phyloP scores from a whole-genome alignment of 2,329 filamentous ascomycete species.

The Aspergillus sp. region DNA sequence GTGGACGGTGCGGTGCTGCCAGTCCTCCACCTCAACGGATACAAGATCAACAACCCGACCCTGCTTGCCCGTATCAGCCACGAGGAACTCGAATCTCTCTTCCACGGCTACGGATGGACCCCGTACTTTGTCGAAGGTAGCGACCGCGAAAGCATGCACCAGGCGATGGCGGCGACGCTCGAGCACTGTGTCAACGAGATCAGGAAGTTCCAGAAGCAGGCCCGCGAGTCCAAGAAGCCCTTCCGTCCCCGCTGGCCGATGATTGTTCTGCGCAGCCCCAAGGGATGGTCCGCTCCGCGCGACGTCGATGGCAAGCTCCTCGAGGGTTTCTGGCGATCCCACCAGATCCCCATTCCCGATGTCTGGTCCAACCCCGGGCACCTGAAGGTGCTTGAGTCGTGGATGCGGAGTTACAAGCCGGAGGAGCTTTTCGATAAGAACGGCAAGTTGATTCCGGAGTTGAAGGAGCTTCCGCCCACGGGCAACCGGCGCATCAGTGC shows the following conservation, averaged over 20 bases:
- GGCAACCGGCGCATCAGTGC: slow-evolving; percentile 72
- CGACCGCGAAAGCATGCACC: slow-evolving; percentile 72
- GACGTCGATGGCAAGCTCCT: slow-evolving; percentile 70
- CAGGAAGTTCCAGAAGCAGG: slow-evolving; percentile 66
- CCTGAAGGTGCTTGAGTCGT: slow-evolving; percentile 67
- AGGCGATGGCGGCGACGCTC: slow-evolving; percentile 75
- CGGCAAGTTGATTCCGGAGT: slow-evolving; percentile 62
- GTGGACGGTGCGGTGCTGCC: slow-evolving; percentile 75
- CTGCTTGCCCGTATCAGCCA: slow-evolving; percentile 71
- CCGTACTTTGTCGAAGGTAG: slow-evolving; percentile 79
- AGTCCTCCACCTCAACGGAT: slow-evolving; percentile 76
- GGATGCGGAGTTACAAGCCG: slow-evolving; percentile 75
- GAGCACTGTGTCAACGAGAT: slow-evolving; percentile 73
- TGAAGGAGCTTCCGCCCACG: slow-evolving; percentile 63
- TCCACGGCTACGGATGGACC: slow-evolving; percentile 73
- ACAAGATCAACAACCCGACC: slow-evolving; percentile 82
- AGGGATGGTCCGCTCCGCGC: slow-evolving; percentile 76
- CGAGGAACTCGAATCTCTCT: slow-evolving; percentile 67
- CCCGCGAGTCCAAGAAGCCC: slow-evolving; percentile 66
- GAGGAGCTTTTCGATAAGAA: slow-evolving; percentile 67
- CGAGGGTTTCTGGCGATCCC: slow-evolving; percentile 74
- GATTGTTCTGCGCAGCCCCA: slow-evolving; percentile 73
- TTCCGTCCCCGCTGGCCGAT: slow-evolving; percentile 75
- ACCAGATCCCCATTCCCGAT: slow-evolving; percentile 74
- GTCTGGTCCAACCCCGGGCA: slow-evolving; percentile 65